A percentile compares a stretch with the other conserved stretches of the same genome.
Evolutionary conservation across 306 rosid genomes (phyloP).

Genomic region (Quercus robur): DNA sequence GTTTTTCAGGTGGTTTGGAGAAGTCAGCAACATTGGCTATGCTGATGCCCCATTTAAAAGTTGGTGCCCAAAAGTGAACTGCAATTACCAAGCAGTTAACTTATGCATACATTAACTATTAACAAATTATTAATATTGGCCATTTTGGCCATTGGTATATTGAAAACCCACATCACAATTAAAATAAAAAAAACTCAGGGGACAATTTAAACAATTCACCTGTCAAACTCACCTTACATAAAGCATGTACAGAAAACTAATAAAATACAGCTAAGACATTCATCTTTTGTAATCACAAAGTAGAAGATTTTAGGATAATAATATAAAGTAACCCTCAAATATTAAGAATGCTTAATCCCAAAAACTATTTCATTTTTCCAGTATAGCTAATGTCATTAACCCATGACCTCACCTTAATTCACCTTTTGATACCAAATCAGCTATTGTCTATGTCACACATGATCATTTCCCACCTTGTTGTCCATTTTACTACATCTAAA

Average conservation of each 20-base stretch:
- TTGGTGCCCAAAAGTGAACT: constrained; percentile 99
- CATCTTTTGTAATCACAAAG: neutral
- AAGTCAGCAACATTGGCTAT: constrained; percentile 93
- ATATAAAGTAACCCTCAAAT: neutral
- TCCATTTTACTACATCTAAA: no score
- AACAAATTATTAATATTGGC: neutral
- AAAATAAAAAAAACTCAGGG: neutral
- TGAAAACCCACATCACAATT: no score
- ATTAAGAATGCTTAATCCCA: no score
- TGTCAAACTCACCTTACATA: neutral
- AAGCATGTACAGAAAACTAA: neutral
- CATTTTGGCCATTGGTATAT: no score
- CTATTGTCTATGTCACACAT: no score
- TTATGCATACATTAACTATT: constrained; percentile 6
- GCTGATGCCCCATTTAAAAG: constrained; percentile 99
- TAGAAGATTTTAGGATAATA: neutral
- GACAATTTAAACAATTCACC: neutral
- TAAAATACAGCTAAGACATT: neutral
- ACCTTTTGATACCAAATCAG: no score
- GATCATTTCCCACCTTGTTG: no score
- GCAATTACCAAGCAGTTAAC: constrained; percentile 21
- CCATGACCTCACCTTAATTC: no score
- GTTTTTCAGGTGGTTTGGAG: constrained; percentile 81
- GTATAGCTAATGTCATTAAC: no score
- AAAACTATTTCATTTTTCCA: no score